Evolutionary conservation across 1,139 yeast species (phyloP), one percentile per base, ranked within the genome.

Genomic region (Geotrichum cucujoidarum): DNA sequence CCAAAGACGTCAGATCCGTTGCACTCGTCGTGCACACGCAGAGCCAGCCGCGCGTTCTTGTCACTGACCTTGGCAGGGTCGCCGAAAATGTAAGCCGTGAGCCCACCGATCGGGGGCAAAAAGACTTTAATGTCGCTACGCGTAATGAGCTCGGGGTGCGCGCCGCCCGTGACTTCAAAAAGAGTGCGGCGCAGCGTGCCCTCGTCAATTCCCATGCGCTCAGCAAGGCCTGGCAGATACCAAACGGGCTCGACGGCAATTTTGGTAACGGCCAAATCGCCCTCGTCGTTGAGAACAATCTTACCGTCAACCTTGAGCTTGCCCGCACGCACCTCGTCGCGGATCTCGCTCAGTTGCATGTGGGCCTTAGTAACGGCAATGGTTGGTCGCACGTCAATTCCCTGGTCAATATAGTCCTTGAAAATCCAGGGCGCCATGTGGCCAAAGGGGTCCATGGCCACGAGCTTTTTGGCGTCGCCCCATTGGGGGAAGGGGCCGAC

Each of bases 1-100:
- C 81, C 78, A 62, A 79, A 79, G 37, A 79, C 84, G 59, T 79
- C 83, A n/a, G 80, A 75, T 18, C 82, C 82, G 44, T 79, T 78
- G 63, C 84, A 79, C 59, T 79, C 83, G 60, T 79, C 84, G 56
- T 79, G 83, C 37, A 79, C 69, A 60, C 84, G 74, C 49, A 79
- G 64, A 2, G 83, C 80, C 44, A 78, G 64, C 49, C 69, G 69
- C 57, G 68, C 71, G 40, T 66, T 64, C 34, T 76, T 73, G 53
- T 76, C 75, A 16, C 80, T 69, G 33, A 78, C 68, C 52, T 72
- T 63, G 24, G 68, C 72, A 29, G 81, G 80, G 55, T 78, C 73
- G 48, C 83, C 83, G 58, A 79, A 78, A 50, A 78, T 78, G 64
- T 78, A 79, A 17, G 74, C 82, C 2, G 83, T 78, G 45, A 74